Evolutionary conservation across 2,329 filamentous ascomycete species (phyloP), one percentile per base, ranked within the genome.

Genomic region (Daldinia sp.): DNA sequence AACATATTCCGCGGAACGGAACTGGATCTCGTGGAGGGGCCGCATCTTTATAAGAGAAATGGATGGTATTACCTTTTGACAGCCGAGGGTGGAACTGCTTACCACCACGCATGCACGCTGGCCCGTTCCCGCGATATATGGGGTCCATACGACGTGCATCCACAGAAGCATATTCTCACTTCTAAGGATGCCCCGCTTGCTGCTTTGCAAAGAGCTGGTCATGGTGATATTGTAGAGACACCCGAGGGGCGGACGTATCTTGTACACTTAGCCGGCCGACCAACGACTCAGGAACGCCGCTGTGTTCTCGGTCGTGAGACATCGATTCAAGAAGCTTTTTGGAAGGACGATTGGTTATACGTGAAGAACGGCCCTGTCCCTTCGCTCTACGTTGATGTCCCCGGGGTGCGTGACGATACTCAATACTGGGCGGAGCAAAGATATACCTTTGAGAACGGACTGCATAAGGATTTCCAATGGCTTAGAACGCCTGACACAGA

Each of bases 281-380:
- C 86, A 0, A 85, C 80, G 0, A 85, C 83, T 0, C 84, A 88
- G 74, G 75, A 82, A 35, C 82, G 85, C 1, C 81, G 86, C 5
- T 88, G 85, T 61, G 83, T 88, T 0, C 77, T 88, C 1, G 86
- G 86, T 6, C 81, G 86, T 53, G 86, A 88, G 76, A 88, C 86
- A 0, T 80, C 81, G 0, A 87, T 90, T 20, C 88, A 90, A 72
- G 85, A 89, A 71, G 87, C 84, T 0, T 85, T 82, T 74, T 90
- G 88, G 88, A 79, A 86, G 10, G 86, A 90, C 51, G 88, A 87
- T 73, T 90, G 88, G 88, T 80, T 89, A 3, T 89, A 89, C 67
- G 80, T 90, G 50, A 89, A 89, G 76, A 80, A 86, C 61, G 87
- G 88, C 0, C 86, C 87, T 0, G 81, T 87, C 9, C 86, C 86